Evolutionary conservation across 352 stramenopile genomes (phyloP).

Genomic region (Pythium insidiosum): DNA sequence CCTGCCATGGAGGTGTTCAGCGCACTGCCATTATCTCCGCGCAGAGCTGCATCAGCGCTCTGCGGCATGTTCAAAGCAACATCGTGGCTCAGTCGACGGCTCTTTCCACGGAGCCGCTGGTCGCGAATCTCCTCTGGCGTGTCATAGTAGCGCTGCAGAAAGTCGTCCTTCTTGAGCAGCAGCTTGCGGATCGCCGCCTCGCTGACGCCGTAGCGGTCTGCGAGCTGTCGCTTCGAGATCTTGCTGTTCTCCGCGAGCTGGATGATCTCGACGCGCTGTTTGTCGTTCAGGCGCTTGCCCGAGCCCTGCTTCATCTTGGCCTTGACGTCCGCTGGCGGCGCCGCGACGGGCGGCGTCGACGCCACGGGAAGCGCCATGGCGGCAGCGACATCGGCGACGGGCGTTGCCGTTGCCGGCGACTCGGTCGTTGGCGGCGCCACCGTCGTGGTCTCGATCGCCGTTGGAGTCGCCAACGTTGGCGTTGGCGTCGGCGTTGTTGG

Average conservation of each 20-base stretch:
- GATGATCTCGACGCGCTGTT: slow-evolving; percentile 80
- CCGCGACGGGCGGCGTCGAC: not conserved
- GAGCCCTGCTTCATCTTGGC: slow-evolving; percentile 51
- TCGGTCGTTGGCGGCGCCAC: not conserved
- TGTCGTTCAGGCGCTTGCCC: slow-evolving; percentile 73
- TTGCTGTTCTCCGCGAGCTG: slow-evolving; percentile 72
- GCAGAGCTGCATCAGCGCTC: not conserved
- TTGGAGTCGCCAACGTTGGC: too few relatives aligned
- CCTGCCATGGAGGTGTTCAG: not conserved
- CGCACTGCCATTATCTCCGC: not conserved
- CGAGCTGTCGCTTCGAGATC: slow-evolving; percentile 70
- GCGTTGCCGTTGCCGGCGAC: not conserved
- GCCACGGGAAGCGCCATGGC: not conserved
- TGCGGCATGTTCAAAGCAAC: too few relatives aligned
- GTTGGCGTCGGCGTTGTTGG: too few relatives aligned
- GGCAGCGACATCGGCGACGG: not conserved
- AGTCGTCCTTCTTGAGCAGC: slow-evolving; percentile 75
- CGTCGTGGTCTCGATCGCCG: too few relatives aligned
- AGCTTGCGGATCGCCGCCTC: slow-evolving; percentile 77
- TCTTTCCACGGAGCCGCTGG: slow-evolving; percentile 62
- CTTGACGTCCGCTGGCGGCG: slow-evolving; percentile 19
- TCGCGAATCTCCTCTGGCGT: slow-evolving; percentile 68
- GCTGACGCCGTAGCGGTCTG: slow-evolving; percentile 69
- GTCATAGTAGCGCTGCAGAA: slow-evolving; percentile 74
- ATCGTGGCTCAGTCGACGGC: slow-evolving; percentile 21